Base-by-base conservation (phyloP, 2,329 filamentous ascomycete genomes). In the Trichoderma koningii region DNA sequence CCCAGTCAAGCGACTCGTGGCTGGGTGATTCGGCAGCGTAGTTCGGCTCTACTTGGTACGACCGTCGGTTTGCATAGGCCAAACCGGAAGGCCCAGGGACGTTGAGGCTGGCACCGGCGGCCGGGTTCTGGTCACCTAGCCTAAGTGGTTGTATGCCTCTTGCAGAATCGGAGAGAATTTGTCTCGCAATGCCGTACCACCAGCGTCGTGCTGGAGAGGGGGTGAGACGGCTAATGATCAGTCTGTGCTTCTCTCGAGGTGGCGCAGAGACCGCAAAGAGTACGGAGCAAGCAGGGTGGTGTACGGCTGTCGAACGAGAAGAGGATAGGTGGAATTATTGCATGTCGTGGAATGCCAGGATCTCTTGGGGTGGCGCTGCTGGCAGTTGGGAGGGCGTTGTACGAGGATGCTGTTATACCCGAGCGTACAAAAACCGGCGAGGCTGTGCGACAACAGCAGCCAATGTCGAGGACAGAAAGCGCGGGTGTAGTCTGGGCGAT, bases 271-370 rank as follows among this genome's bases (percentile, higher is more conserved):
- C 21, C 19, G 60, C 42, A 38, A 38, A 17, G 41, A 56, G 59
- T 34, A 55, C 45, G 62, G 50, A 19, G 14, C 28, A 62, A 41
- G 44, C 26, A 45, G 41, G 56, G 60, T 59, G 55, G 60, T 53
- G 61, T 48, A 41, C 56, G 17, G 19, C 41, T 64, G 23, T 42
- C 38, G 51, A 52, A 53, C 64, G 30, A n/a, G 41, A 45, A 47
- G 60, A 53, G n/a, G 30, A 41, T 61, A 38, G n/a, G 52, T 67
- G 42, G 63, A 55, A 53, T 68, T 70, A 66, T 68, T 55, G 69
- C 69, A 71, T 71, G 65, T 64, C 67, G 68, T 67, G 68, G 64
- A 63, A 68, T 55, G 55, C 34, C 53, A 53, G 52, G 60, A 53
- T 64, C 60, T 53, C 57, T 45, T 55, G 50, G 45, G 47, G 23